These are phyloP conservation scores for Liriodendron chinense DNA, from an alignment of 164 flowering plant genomes.

Conservation along the genomic window DNA sequence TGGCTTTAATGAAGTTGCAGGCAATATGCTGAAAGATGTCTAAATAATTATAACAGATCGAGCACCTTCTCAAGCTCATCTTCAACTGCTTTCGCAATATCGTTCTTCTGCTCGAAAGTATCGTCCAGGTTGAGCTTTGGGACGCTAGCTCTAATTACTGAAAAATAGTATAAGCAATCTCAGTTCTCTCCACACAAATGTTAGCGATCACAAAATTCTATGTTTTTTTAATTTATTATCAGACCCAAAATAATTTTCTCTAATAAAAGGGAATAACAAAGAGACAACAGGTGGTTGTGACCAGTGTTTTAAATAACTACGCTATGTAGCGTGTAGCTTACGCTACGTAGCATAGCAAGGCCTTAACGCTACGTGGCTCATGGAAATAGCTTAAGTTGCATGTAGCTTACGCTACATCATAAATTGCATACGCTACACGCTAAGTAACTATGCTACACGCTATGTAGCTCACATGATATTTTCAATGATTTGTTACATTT, in stretches of 20 bases:
- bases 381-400: no score
- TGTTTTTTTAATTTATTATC: background rate
- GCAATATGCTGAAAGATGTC: background rate
- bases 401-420: no score
- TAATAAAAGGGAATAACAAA: background rate
- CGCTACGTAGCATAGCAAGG: no score
- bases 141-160: constrained; percentile 70
- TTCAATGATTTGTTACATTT: no score
- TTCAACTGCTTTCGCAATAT: constrained; percentile 75
- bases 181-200: background rate
- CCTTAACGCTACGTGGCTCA: no score
- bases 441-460: no score
- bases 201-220: background rate
- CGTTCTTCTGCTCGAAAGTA: constrained; percentile 74
- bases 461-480: no score
- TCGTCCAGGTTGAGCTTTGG: constrained; percentile 70
- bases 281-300: background rate
- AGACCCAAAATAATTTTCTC: background rate
- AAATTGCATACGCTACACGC: no score
- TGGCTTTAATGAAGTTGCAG: background rate
- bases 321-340: no score
- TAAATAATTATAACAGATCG: background rate
- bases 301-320: no score
- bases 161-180: background rate
- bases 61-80: constrained; percentile 70